These are phyloP conservation scores for Fimicolochytrium jonesii DNA, from an alignment of 192 early-diverging fungal genomes.

Conservation along the genomic window DNA sequence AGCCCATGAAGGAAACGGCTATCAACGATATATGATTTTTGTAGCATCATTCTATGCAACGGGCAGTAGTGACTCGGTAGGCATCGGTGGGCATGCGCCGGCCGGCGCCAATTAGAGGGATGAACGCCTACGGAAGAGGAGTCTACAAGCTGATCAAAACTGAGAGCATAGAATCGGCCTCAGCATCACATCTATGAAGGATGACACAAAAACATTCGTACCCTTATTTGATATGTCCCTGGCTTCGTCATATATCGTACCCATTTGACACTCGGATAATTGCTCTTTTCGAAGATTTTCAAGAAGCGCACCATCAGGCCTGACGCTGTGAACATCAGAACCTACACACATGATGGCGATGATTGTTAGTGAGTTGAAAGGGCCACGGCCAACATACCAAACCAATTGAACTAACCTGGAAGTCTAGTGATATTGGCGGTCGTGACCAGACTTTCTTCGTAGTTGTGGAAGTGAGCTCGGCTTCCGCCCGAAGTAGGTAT, in stretches of 20 bases:
- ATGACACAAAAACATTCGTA: no score
- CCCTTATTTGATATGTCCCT: constrained; percentile 75
- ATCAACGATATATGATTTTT: no score
- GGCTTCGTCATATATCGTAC: constrained; percentile 98
- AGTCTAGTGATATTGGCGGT: constrained; percentile 93
- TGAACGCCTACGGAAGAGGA: no score
- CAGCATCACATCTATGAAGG: no score
- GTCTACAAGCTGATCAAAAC: no score
- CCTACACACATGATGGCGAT: constrained; percentile 37
- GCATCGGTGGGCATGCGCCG: no score
- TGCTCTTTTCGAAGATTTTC: constrained; percentile 95
- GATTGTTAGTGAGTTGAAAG: background rate
- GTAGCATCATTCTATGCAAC: no score
- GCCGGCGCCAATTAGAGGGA: no score
- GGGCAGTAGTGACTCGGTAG: no score
- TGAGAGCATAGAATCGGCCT: no score
- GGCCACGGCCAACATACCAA: background rate
- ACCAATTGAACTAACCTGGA: constrained; percentile 58
- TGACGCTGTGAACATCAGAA: constrained; percentile 96
- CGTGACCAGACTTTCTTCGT: constrained; percentile 87
- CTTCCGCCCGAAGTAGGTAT: constrained; percentile 74
- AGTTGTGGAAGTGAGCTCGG: constrained; percentile 76
- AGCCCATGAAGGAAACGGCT: no score
- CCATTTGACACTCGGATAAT: constrained; percentile 98
- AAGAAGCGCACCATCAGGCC: constrained; percentile 94